Conservation (phyloP, 176 grass and related monocot genomes). For the Aechmea fasciata region DNA sequence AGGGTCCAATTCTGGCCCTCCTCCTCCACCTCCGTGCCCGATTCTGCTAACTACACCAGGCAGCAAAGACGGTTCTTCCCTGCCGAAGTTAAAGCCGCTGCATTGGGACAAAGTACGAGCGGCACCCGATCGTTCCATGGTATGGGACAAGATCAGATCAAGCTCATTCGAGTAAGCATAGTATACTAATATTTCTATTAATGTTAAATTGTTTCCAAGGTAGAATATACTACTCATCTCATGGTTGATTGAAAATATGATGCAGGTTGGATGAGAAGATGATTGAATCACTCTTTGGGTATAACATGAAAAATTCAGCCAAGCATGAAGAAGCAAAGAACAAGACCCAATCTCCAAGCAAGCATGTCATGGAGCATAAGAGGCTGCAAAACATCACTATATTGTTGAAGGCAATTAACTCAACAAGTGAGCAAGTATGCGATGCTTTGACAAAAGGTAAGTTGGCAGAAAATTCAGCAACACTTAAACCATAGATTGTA, state of each 20-base stretch:
- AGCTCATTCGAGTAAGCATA: conserved; percentile 91
- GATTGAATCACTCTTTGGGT: conserved; percentile 93
- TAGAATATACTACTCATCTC: neutral
- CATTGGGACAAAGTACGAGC: conserved; percentile 99
- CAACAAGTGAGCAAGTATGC: conserved; percentile 56
- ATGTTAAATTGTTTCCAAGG: neutral
- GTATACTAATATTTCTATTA: conserved; percentile 5
- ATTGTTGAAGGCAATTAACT: conserved; percentile 75
- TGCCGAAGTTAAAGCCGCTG: conserved; percentile 89
- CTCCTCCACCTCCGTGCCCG: conserved; percentile 24
- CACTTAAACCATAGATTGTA: neutral
- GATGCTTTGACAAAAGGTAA: conserved; percentile 51
- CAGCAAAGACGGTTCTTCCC: conserved; percentile 38
- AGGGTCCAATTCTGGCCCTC: conserved; percentile 19
- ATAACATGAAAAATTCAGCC: conserved; percentile 45
- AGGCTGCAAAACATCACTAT: conserved; percentile 91
- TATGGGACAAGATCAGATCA: conserved; percentile 86
- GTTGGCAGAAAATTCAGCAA: neutral
- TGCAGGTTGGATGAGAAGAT: conserved; percentile 74
- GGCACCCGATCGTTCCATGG: conserved; percentile 75
- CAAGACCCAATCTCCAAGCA: conserved; percentile 61
- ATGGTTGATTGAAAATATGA: neutral
- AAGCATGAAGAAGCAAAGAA: conserved; percentile 64
- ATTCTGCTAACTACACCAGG: conserved; percentile 18
- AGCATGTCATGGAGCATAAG: conserved; percentile 80